A percentile compares a stretch with the other conserved stretches of the same genome.
These are phyloP conservation scores for Penicillium canescens DNA, from an alignment of 495 filamentous ascomycete genomes.

Conservation along the genomic window DNA sequence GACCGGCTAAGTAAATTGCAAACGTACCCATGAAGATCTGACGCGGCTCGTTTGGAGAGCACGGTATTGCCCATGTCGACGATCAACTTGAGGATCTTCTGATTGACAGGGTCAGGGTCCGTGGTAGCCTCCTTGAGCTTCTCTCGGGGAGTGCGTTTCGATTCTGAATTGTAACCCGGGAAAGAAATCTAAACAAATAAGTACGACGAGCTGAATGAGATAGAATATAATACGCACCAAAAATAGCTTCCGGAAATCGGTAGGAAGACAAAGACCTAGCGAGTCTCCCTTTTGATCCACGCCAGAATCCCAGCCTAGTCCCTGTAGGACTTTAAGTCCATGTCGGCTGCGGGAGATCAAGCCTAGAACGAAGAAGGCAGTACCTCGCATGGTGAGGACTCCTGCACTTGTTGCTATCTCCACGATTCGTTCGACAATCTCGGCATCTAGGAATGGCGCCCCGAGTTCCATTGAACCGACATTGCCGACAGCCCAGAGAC, in stretches of 20 bases:
- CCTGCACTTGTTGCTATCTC: constrained; percentile 82
- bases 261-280: constrained; percentile 82
- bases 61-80: constrained; percentile 90
- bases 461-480: constrained; percentile 98
- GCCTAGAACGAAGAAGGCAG: constrained; percentile 93
- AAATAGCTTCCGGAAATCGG: constrained; percentile 75
- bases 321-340: constrained; percentile 82
- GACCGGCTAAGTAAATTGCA: background rate
- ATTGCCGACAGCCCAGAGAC: constrained; percentile 96
- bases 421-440: constrained; percentile 83
- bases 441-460: constrained; percentile 82
- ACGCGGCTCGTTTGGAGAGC: constrained; percentile 72
- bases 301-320: constrained; percentile 89
- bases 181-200: constrained; percentile 36
- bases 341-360: constrained; percentile 90
- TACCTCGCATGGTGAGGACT: constrained; percentile 89
- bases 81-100: constrained; percentile 74
- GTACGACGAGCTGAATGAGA: background rate
- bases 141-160: constrained; percentile 40
- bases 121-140: constrained; percentile 47
- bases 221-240: constrained; percentile 48
- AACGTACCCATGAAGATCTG: constrained; percentile 62
- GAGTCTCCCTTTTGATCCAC: constrained; percentile 80
- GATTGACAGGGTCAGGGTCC: constrained; percentile 67
- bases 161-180: constrained; percentile 32